Conservation (phyloP, 345 rosid species). For the Mercurialis annua region DNA sequence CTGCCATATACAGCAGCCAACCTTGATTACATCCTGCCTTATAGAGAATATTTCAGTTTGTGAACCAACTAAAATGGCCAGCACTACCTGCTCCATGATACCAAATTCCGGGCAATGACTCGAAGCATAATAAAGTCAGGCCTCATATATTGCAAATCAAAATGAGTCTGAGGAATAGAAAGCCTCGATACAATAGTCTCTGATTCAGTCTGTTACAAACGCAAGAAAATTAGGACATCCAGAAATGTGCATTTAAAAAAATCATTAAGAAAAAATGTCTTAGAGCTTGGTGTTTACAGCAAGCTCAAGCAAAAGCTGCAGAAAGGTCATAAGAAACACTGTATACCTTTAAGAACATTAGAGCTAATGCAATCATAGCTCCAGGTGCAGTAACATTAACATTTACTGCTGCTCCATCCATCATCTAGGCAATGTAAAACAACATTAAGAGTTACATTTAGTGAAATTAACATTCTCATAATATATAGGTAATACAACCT, state of each 20-base stretch:
- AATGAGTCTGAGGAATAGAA: slow-evolving; percentile 76
- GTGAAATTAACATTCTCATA: slow-evolving; percentile 9
- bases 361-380: slow-evolving; percentile 79
- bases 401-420: slow-evolving; percentile 72
- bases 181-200: slow-evolving; percentile 69
- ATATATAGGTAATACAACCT: slow-evolving; percentile 47
- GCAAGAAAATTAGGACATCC: not conserved
- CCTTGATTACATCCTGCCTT: slow-evolving; percentile 16
- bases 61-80: slow-evolving; percentile 8
- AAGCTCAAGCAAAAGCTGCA: not conserved
- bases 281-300: not conserved
- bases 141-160: slow-evolving; percentile 83
- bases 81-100: slow-evolving; percentile 90
- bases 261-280: not conserved
- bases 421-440: slow-evolving; percentile 40
- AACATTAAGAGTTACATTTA: not conserved
- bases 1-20: slow-evolving; percentile 37
- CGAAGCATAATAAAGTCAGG: slow-evolving; percentile 99
- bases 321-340: slow-evolving; percentile 17
- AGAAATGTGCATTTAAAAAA: not conserved
- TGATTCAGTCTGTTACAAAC: slow-evolving; percentile 71
- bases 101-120: slow-evolving; percentile 88
- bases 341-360: slow-evolving; percentile 86
- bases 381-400: slow-evolving; percentile 99
- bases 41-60: slow-evolving; percentile 16